Base-by-base conservation (phyloP, 768 basidiomycete genomes). In the Suillus paluster region DNA sequence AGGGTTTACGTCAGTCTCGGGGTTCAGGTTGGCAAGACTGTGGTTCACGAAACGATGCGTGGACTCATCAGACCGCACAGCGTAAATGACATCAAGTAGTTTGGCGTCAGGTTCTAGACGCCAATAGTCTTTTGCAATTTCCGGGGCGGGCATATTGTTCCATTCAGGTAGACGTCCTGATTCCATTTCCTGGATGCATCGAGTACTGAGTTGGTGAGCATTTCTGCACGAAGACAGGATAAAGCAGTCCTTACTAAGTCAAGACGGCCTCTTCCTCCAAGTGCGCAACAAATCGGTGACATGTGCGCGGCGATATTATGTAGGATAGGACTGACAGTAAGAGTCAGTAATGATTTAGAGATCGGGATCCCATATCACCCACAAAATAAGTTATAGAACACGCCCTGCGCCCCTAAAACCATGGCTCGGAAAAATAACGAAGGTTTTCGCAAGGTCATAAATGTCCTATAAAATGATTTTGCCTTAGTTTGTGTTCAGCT, bases 31-130 rank as follows among this genome's bases (percentile, higher is more conserved):
- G 4, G 95, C 97, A 39, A 99, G 80, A 61, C 91, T 93, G 78
- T 99, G 97, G 75, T 99, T 99, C 65, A 97, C 94, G 70, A 98
- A 98, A 55, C 94, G 83, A 70, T 99, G 96, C 1, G 92, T 95
- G 1, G 91, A 85, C 73, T 98, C 96, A 74, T 98, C 96, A 17
- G 92, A 94, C 68, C 96, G 85, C 38, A 98, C 92, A 38, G 94
- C 95, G 70, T 93, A 93, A 54, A 98, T 83, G 52, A 97, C 90
- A 68, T 98, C 97, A 21, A 94, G 79, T 62, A 99, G 78, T 68
- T 85, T 95, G 0, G 94, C 91, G 67, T 90, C 73, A 3, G 84
- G 77, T 3, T 74, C 71, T 36, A 97, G 81, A 25, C 95, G 86
- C 94, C 97, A 99, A 76, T 98, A 98, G 72, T 98, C 95, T 64